These are phyloP conservation scores for Oropetium thomaeum DNA, from an alignment of 176 grass and related monocot species.

Conservation along the genomic window DNA sequence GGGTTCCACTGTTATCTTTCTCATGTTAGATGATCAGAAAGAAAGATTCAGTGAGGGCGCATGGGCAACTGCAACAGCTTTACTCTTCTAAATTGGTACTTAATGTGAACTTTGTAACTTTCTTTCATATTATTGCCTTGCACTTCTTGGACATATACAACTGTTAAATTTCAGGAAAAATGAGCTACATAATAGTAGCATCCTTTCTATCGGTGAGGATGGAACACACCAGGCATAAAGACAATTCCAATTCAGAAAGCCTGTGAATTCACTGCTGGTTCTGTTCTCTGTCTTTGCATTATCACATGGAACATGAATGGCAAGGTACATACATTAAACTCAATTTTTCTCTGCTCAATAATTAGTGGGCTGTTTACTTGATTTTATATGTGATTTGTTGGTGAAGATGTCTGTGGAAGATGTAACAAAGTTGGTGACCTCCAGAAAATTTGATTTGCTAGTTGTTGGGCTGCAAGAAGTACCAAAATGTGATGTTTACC, in stretches of 20 bases:
- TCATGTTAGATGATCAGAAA: not conserved
- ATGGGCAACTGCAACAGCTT: slow-evolving; percentile 57
- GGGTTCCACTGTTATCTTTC: slow-evolving; percentile 8
- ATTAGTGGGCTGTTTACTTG: not conserved
- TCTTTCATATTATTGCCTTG: not conserved
- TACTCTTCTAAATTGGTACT: slow-evolving; percentile 29
- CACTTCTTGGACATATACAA: not conserved
- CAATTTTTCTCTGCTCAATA: not conserved
- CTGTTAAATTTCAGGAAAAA: slow-evolving; percentile 17
- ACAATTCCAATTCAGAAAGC: slow-evolving; percentile 40
- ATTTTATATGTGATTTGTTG: not conserved
- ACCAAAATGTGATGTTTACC: slow-evolving; percentile 32
- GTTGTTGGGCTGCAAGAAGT: slow-evolving; percentile 65
- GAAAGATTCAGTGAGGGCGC: not conserved
- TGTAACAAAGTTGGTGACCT: slow-evolving; percentile 45
- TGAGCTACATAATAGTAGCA: slow-evolving; percentile 6
- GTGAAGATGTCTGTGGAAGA: slow-evolving; percentile 46
- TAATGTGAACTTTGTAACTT: slow-evolving; percentile 6
- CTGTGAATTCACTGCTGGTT: slow-evolving; percentile 41
- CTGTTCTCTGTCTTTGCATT: slow-evolving; percentile 47
- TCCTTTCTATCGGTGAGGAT: slow-evolving; percentile 28
- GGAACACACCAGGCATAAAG: slow-evolving; percentile 59
- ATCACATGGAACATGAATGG: slow-evolving; percentile 79
- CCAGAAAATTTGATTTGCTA: slow-evolving; percentile 57
- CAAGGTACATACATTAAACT: slow-evolving; percentile 36